Evolutionary conservation across 1,284 basidiomycete genomes (phyloP).

Genomic region (Irpex lacteus): DNA sequence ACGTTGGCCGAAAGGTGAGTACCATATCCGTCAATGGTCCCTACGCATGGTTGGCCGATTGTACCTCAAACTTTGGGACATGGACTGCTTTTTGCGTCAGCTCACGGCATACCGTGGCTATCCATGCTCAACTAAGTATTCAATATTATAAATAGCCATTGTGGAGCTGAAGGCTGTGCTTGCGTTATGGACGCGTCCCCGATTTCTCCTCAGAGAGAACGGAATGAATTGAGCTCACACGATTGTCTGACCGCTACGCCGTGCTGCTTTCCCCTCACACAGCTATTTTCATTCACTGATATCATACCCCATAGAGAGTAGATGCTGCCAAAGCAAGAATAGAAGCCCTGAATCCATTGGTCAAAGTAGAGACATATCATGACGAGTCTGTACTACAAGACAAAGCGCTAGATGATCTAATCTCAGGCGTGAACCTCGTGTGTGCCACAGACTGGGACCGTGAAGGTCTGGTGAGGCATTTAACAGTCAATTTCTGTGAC

Average conservation of each 20-base stretch:
- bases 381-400: slow-evolving; percentile 47
- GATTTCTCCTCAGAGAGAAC: neutral
- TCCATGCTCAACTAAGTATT: neutral
- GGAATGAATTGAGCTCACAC: neutral
- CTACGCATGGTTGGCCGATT: neutral
- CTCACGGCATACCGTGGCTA: neutral
- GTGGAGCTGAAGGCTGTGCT: neutral
- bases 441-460: slow-evolving; percentile 79
- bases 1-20: slow-evolving; percentile 83
- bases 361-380: slow-evolving; percentile 71
- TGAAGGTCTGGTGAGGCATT: slow-evolving; percentile 60
- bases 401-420: slow-evolving; percentile 55
- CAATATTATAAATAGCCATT: neutral
- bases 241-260: too few relatives aligned
- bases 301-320: slow-evolving; percentile 60
- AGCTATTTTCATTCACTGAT: neutral
- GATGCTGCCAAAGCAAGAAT: slow-evolving; percentile 83
- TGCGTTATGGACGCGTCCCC: neutral
- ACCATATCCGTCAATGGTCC: neutral
- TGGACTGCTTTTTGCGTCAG: neutral
- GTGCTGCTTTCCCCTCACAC: neutral
- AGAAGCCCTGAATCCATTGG: slow-evolving; percentile 89
- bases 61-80: neutral
- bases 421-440: slow-evolving; percentile 73
- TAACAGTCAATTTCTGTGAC: slow-evolving; percentile 14